Evolutionary conservation across 1,284 basidiomycete species (phyloP).

Genomic region (Thelephora terrestris): DNA sequence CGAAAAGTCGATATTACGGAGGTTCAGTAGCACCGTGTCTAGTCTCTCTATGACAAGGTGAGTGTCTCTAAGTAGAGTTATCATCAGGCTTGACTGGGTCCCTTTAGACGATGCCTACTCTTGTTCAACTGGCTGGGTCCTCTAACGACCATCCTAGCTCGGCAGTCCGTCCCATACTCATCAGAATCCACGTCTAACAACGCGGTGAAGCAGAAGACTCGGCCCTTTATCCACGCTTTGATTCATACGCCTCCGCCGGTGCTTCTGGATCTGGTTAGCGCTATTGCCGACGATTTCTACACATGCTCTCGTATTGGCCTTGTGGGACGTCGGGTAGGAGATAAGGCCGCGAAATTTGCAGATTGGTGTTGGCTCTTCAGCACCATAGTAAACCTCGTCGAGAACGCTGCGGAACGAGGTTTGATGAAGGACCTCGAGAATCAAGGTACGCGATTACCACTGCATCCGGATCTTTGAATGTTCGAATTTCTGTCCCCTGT

Average conservation of each 20-base stretch:
- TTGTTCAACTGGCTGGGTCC: slow-evolving; percentile 76
- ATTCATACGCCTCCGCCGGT: slow-evolving; percentile 74
- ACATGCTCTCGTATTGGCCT: slow-evolving; percentile 65
- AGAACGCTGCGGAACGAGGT: slow-evolving; percentile 66
- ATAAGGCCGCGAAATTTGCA: slow-evolving; percentile 58
- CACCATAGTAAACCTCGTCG: slow-evolving; percentile 67
- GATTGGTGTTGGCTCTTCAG: slow-evolving; percentile 78
- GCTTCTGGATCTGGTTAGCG: slow-evolving; percentile 65
- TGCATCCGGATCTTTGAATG: background rate
- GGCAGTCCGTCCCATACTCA: slow-evolving; percentile 48
- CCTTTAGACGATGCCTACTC: slow-evolving; percentile 58
- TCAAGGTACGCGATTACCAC: slow-evolving; percentile 34
- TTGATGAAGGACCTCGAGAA: slow-evolving; percentile 52
- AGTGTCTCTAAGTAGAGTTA: slow-evolving; percentile 6
- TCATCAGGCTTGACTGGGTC: background rate
- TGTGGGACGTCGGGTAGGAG: slow-evolving; percentile 49
- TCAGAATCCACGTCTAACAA: slow-evolving; percentile 22
- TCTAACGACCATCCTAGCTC: slow-evolving; percentile 53
- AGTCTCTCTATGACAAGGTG: slow-evolving; percentile 66
- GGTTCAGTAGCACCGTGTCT: slow-evolving; percentile 48
- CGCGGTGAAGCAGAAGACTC: slow-evolving; percentile 25
- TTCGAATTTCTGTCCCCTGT: background rate
- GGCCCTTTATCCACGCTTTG: slow-evolving; percentile 60
- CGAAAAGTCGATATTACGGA: slow-evolving; percentile 30
- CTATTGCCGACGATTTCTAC: slow-evolving; percentile 63